Conservation (phyloP, 345 rosid species). For the Orychophragmus violaceus region DNA sequence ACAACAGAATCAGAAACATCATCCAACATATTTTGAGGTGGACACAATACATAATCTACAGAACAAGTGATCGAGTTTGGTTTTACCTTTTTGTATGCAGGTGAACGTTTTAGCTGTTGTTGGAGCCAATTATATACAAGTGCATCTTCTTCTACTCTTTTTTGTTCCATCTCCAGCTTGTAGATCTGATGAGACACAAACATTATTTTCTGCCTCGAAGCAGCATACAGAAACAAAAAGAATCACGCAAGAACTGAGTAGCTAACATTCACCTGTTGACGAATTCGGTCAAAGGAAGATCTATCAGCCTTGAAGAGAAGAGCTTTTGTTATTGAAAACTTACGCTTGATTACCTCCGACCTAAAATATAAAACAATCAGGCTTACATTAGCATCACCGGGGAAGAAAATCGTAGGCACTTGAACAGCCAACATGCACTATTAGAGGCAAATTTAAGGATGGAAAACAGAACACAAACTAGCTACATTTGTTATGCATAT, state of each 20-base stretch:
- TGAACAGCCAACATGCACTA: not conserved
- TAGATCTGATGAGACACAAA: constrained; percentile 43
- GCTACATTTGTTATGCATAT: not conserved
- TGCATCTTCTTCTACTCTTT: constrained; percentile 81
- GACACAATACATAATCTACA: not conserved
- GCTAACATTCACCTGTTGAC: constrained; percentile 59
- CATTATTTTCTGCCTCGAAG: constrained; percentile 10
- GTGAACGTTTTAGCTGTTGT: constrained; percentile 78
- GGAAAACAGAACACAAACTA: not conserved
- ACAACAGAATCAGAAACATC: constrained; percentile 4
- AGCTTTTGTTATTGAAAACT: constrained; percentile 71
- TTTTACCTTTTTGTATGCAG: constrained; percentile 82
- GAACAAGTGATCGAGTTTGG: not conserved
- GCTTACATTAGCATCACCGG: not conserved
- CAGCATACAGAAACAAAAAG: not conserved
- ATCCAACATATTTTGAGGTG: not conserved
- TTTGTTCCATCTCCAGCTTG: constrained; percentile 80
- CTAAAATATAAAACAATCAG: constrained; percentile 31
- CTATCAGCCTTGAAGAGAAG: constrained; percentile 78
- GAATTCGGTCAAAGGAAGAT: constrained; percentile 74
- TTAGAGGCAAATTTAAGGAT: not conserved
- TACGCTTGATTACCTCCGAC: constrained; percentile 75
- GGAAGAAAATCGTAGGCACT: not conserved
- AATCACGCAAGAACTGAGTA: constrained; percentile 15
- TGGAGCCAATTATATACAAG: constrained; percentile 93